phyloP scores from a whole-genome alignment of 371 early-diverging fungal genomes.

The Umbelopsis sp. region DNA sequence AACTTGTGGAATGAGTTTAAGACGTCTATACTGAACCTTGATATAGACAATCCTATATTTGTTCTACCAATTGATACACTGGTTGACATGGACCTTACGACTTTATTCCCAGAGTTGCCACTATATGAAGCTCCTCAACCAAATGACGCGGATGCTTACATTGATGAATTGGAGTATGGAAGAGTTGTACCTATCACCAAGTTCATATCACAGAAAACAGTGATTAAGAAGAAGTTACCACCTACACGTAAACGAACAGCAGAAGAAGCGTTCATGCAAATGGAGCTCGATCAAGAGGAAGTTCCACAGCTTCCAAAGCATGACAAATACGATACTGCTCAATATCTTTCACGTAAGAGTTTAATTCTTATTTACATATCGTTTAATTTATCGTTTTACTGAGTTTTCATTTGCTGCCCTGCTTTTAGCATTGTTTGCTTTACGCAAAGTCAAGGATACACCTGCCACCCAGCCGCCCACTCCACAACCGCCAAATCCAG shows the following conservation, averaged over 20 bases:
- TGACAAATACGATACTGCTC: conserved; percentile 33
- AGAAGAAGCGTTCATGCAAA: conserved; percentile 28
- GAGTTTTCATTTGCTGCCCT: too few relatives aligned
- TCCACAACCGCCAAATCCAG: conserved; percentile 40
- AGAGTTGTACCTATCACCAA: conserved; percentile 42
- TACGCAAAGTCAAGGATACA: conserved; percentile 53
- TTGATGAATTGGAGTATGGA: conserved; percentile 47
- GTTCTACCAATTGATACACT: conserved; percentile 34
- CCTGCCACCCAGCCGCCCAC: conserved; percentile 48
- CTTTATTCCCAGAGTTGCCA: conserved; percentile 51
- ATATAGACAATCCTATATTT: conserved; percentile 33
- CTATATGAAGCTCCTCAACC: conserved; percentile 55
- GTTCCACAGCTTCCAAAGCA: conserved; percentile 37
- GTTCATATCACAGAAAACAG: conserved; percentile 45
- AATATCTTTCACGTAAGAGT: conserved; percentile 33
- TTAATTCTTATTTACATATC: too few relatives aligned
- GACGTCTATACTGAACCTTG: conserved; percentile 28
- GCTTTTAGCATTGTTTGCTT: conserved; percentile 44
- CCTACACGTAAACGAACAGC: conserved; percentile 46
- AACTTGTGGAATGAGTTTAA: conserved; percentile 33
- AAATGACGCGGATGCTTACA: conserved; percentile 49
- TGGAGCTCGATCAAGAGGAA: conserved; percentile 40
- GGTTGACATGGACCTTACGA: conserved; percentile 33
- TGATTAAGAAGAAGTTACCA: conserved; percentile 43
- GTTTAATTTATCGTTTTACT: too few relatives aligned